Percentiles rank a stretch among this genome's conserved stretches.
Evolutionary conservation across 257 asterid genomes (phyloP).

Genomic region (Scutellaria baicalensis): DNA sequence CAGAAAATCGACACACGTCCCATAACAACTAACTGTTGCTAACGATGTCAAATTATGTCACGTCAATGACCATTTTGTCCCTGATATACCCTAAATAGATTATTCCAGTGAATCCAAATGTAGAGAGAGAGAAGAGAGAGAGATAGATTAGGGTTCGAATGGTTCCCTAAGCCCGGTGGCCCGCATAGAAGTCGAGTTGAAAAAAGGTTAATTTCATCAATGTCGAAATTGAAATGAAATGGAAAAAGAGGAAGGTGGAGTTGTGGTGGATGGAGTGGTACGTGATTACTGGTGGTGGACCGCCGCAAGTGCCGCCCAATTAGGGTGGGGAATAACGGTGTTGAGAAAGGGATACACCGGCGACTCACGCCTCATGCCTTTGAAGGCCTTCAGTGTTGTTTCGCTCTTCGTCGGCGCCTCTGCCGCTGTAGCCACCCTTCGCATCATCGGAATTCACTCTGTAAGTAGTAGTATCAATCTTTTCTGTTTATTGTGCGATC

Average conservation of each 20-base stretch:
- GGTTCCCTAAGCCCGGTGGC: not conserved
- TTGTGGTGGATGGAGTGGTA: no score
- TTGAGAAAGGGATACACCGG: conserved; percentile 46
- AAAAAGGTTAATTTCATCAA: not conserved
- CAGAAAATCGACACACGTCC: no score
- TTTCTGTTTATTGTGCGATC: no score
- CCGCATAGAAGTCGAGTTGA: not conserved
- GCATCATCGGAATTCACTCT: conserved; percentile 53
- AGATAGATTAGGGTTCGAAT: no score
- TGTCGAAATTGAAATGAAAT: not conserved
- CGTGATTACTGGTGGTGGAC: conserved; percentile 56
- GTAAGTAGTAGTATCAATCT: conserved; percentile 21
- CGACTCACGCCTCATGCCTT: conserved; percentile 53
- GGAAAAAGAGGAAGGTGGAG: conserved; percentile 27
- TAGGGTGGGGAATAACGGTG: conserved; percentile 45
- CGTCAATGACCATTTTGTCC: no score
- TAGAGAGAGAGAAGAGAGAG: no score
- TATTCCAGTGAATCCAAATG: no score
- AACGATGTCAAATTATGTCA: no score
- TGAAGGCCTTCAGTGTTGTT: conserved; percentile 73
- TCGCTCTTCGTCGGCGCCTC: conserved; percentile 72
- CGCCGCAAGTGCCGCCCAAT: conserved; percentile 54
- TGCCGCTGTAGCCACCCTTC: conserved; percentile 46
- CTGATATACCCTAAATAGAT: no score
- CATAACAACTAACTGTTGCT: no score